Evolutionary conservation across 2,329 filamentous ascomycete genomes (phyloP), one percentile per base, ranked within the genome.

Genomic region (Hypoxylon sp.): DNA sequence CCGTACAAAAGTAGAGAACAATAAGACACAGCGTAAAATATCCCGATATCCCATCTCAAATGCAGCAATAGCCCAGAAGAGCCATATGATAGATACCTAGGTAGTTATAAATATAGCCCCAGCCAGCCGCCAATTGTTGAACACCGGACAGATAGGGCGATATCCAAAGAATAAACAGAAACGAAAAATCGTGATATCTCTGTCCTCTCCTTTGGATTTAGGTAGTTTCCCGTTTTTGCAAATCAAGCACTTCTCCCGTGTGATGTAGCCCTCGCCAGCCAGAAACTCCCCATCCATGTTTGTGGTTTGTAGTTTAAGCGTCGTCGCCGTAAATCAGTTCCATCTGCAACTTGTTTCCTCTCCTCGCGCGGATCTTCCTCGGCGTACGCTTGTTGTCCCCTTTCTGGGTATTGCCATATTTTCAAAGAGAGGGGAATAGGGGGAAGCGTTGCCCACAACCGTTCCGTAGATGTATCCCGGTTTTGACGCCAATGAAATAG

Each of bases 251-350:
- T 13, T 57, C 37, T 24, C 31, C 29, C 51, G 31, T 51, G 35
- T 51, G 39, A 31, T 53, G 32, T 60, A 27, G 51, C 32, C 56
- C 39, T 50, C 19, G 27, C 42, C 44, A 51, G 8, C 55, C 62
- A 60, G 35, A 65, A 65, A 65, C 62, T 60, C 62, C 62, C 62
- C 62, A 46, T 51, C 62, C 62, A 65, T 60, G 57, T 44, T 65
- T 60, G 52, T 48, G 35, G 35, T 60, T 60, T 65, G 51, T 29
- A 46, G 39, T 44, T 44, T 44, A 5, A 44, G 27, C 39, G 39
- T 19, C 53, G 8, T 50, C 24, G 11, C 56, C 56, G 32, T 44
- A 46, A 29, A 50, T 44, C 48, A 44, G 46, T 35, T 52, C 13
- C 35, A 37, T 21, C 17, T 29, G 13, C 17, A 37, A n/a, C 10